Conservation (phyloP, 371 early-diverging fungal species). For the Syncephalastrum monosporum region DNA sequence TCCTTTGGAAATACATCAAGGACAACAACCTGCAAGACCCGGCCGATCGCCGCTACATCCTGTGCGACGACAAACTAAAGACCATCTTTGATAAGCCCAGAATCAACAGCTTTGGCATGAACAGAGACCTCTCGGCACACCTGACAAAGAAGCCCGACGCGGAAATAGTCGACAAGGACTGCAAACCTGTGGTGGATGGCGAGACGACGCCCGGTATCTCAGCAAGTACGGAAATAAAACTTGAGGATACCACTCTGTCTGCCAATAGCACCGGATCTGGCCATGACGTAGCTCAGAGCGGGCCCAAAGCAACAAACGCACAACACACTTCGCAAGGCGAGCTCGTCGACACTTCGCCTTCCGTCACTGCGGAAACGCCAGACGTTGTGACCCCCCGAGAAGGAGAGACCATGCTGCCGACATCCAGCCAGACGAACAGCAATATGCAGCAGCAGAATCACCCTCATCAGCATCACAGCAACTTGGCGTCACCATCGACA, state of each 20-base stretch:
- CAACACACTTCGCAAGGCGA: too few relatives aligned
- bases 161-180: constrained; percentile 1
- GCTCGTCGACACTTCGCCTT: constrained; percentile 18
- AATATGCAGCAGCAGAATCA: too few relatives aligned
- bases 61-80: constrained; percentile 55
- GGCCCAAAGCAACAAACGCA: too few relatives aligned
- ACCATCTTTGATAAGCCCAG: constrained; percentile 50
- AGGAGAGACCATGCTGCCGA: constrained; percentile 14
- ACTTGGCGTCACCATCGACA: too few relatives aligned
- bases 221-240: neutral
- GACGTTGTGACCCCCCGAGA: constrained; percentile 26
- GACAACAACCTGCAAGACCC: constrained; percentile 61
- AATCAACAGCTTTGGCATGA: constrained; percentile 59
- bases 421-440: neutral
- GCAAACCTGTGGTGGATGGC: too few relatives aligned
- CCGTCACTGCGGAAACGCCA: constrained; percentile 24
- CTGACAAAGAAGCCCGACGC: constrained; percentile 40
- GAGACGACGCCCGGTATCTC: too few relatives aligned
- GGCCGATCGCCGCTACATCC: constrained; percentile 49
- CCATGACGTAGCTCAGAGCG: too few relatives aligned
- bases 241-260: neutral
- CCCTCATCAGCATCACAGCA: too few relatives aligned
- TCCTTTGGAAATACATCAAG: constrained; percentile 61
- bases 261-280: too few relatives aligned
- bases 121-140: constrained; percentile 54